A percentile compares a stretch with the other conserved stretches of the same genome.
Evolutionary conservation across 2,329 filamentous ascomycete species (phyloP).

Genomic region (Arthroderma sp.): DNA sequence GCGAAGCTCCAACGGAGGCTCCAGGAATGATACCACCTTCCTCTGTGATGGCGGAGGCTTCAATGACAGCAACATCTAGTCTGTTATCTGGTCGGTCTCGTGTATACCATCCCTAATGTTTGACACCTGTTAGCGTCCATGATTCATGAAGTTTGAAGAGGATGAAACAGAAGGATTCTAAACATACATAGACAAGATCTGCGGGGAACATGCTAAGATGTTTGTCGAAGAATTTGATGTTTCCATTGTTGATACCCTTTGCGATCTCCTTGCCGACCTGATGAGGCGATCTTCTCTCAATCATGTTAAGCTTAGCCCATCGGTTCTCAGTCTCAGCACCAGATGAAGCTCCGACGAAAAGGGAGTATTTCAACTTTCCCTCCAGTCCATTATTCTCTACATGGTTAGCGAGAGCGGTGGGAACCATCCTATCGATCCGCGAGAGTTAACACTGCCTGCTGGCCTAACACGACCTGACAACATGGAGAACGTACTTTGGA

Average conservation of each 20-base stretch:
- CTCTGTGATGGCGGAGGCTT: constrained; percentile 75
- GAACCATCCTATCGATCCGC: constrained; percentile 51
- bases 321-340: constrained; percentile 83
- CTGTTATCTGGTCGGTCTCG: constrained; percentile 60
- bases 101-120: constrained; percentile 59
- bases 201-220: constrained; percentile 85
- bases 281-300: constrained; percentile 69
- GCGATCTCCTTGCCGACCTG: constrained; percentile 84
- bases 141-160: not conserved
- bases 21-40: constrained; percentile 82
- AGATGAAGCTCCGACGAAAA: constrained; percentile 82
- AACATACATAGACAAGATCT: constrained; percentile 61
- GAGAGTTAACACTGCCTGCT: not conserved
- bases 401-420: constrained; percentile 71
- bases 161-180: not conserved
- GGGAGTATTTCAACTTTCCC: constrained; percentile 69
- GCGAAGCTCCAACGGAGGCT: constrained; percentile 71
- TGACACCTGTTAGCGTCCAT: not conserved
- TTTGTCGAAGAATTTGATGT: constrained; percentile 89
- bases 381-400: constrained; percentile 77
- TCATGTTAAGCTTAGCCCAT: constrained; percentile 85
- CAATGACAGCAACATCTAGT: constrained; percentile 72
- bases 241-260: constrained; percentile 77
- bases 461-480: not conserved
- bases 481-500: constrained; percentile 52